A percentile compares a stretch with the other conserved stretches of the same genome.
Conservation (phyloP, 1,139 yeast genomes). For the Saccharomyces pastorianus region DNA sequence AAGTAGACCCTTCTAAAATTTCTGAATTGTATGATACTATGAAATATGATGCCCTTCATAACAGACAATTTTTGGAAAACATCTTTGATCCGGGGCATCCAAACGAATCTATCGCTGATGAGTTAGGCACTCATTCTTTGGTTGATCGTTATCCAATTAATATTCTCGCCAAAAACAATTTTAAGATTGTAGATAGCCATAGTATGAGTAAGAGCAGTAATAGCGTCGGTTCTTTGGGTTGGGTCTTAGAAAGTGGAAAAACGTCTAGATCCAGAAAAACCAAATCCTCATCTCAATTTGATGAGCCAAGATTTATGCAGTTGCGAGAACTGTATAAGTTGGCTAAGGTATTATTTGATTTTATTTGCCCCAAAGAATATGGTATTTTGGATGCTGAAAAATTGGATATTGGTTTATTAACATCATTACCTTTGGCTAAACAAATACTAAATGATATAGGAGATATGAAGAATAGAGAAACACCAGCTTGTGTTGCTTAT, state of each 20-base stretch:
- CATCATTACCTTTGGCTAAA: conserved; percentile 88
- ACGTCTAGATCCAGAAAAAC: conserved; percentile 33
- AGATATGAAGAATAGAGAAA: conserved; percentile 65
- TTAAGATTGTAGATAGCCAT: conserved; percentile 37
- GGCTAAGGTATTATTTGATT: conserved; percentile 90
- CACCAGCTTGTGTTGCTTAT: conserved; percentile 79
- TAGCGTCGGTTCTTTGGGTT: conserved; percentile 64
- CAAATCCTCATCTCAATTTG: conserved; percentile 55
- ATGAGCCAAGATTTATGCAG: conserved; percentile 68
- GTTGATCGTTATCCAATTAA: conserved; percentile 75
- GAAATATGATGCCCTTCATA: conserved; percentile 97
- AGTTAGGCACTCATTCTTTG: conserved; percentile 50
- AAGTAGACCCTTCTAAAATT: conserved; percentile 95
- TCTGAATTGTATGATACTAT: conserved; percentile 95
- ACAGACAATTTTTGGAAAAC: conserved; percentile 76
- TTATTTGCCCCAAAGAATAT: conserved; percentile 96
- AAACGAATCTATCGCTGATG: conserved; percentile 44
- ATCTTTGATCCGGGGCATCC: conserved; percentile 62
- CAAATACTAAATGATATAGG: conserved; percentile 78
- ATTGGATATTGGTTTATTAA: conserved; percentile 86
- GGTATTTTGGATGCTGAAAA: conserved; percentile 95
- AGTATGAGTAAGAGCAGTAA: conserved; percentile 27
- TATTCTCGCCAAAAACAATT: conserved; percentile 66
- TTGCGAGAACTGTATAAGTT: conserved; percentile 81
- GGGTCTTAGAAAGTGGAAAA: conserved; percentile 53